Conservation (phyloP, 768 basidiomycete species). For the Dioszegia hungarica region DNA sequence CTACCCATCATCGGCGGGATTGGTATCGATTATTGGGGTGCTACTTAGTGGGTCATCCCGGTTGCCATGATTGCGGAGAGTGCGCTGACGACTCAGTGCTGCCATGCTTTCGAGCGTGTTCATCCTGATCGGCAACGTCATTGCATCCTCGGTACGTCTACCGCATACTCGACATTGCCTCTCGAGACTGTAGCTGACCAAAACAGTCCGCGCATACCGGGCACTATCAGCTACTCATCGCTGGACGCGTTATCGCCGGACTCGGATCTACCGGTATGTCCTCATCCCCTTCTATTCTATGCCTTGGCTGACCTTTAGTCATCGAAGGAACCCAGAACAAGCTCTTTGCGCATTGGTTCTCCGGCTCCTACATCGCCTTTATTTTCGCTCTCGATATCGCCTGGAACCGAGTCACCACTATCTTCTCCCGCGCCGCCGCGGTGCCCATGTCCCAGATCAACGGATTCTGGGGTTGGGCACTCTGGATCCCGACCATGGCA, state of each 20-base stretch:
- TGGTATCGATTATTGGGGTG: constrained; percentile 47
- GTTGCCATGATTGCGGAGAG: background rate
- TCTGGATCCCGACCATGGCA: constrained; percentile 46
- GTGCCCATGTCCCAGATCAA: constrained; percentile 42
- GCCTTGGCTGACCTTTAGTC: constrained; percentile 13
- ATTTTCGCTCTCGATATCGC: constrained; percentile 45
- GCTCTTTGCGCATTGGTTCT: constrained; percentile 45
- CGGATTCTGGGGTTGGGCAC: constrained; percentile 45
- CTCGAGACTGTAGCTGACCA: background rate
- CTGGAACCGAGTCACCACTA: constrained; percentile 32
- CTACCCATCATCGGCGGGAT: constrained; percentile 46
- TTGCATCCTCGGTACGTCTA: constrained; percentile 25
- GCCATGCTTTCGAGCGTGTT: constrained; percentile 36
- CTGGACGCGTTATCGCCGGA: constrained; percentile 42
- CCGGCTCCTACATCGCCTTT: constrained; percentile 27
- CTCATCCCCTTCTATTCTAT: background rate
- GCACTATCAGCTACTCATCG: constrained; percentile 28
- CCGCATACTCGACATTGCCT: too few relatives aligned
- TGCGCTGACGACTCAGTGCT: constrained; percentile 15
- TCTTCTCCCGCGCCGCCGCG: constrained; percentile 31
- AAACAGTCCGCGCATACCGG: constrained; percentile 23
- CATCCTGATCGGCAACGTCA: constrained; percentile 36
- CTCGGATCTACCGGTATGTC: constrained; percentile 40
- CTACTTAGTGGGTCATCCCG: constrained; percentile 34
- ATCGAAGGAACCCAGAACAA: constrained; percentile 45